These are phyloP conservation scores for Dacryopinax primogenitus DNA, from an alignment of 768 basidiomycete genomes.

Conservation along the genomic window DNA sequence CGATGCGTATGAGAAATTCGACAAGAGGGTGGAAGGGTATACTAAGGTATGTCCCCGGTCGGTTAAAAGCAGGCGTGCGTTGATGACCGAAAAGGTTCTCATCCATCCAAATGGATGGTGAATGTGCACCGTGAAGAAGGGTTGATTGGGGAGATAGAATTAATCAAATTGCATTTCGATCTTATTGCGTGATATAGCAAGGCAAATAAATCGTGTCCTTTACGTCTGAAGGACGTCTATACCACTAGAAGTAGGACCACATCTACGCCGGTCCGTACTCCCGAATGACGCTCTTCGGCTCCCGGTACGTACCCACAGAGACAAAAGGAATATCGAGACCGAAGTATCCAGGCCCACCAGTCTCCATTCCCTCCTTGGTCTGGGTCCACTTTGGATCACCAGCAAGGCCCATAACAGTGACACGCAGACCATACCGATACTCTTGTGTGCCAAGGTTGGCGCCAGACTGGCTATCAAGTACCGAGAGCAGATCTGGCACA, in stretches of 20 bases:
- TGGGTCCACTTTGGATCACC: slow-evolving; percentile 43
- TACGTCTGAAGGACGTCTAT: background rate
- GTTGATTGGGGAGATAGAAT: background rate
- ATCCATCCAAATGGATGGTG: slow-evolving; percentile 1
- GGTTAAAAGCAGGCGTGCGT: background rate
- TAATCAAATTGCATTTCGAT: background rate
- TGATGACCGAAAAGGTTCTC: background rate
- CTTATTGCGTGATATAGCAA: background rate
- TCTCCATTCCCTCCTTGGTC: slow-evolving; percentile 37
- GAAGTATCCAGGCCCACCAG: slow-evolving; percentile 44
- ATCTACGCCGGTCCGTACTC: slow-evolving; percentile 23
- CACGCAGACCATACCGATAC: slow-evolving; percentile 48
- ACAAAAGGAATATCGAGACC: slow-evolving; percentile 27
- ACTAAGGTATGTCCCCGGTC: slow-evolving; percentile 26
- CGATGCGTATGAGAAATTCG: slow-evolving; percentile 44
- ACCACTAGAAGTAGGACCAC: background rate
- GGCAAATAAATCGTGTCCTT: too few species aligned
- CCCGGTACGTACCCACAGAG: slow-evolving; percentile 27
- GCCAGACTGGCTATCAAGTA: slow-evolving; percentile 51
- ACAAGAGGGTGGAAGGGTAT: slow-evolving; percentile 41
- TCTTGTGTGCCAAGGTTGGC: slow-evolving; percentile 50
- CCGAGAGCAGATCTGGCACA: slow-evolving; percentile 54
- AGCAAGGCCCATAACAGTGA: slow-evolving; percentile 37
- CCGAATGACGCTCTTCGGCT: slow-evolving; percentile 38
- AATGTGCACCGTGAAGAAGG: background rate